Conservation (phyloP, 441 rosid species). For the Populus trichocarpa region DNA sequence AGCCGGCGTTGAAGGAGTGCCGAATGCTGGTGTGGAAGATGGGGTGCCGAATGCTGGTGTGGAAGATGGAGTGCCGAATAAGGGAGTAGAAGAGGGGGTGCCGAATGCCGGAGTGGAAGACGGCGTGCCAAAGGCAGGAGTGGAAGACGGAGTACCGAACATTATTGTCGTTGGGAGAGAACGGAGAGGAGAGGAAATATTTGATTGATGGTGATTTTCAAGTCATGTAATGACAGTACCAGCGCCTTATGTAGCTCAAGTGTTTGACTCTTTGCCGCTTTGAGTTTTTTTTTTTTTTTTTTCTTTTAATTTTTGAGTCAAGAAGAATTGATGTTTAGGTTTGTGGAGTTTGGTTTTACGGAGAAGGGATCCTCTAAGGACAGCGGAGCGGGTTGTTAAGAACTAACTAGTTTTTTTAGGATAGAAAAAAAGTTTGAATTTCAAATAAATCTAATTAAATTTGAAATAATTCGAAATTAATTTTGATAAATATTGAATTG, state of each 20-base stretch:
- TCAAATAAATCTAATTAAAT: too few relatives aligned
- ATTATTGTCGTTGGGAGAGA: slow-evolving; percentile 8
- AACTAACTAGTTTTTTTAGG: too few relatives aligned
- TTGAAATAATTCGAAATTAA: too few relatives aligned
- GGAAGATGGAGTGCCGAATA: slow-evolving; percentile 22
- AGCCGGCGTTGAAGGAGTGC: slow-evolving; percentile 57
- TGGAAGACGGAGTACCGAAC: slow-evolving; percentile 43
- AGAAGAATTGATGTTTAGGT: neutral
- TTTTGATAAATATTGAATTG: too few relatives aligned
- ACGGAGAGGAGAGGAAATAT: neutral
- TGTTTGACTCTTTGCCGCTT: slow-evolving; percentile 19
- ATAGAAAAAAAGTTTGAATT: too few relatives aligned
- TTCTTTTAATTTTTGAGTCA: too few relatives aligned
- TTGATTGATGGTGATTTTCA: neutral
- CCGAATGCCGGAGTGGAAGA: slow-evolving; percentile 41
- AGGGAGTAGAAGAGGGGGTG: slow-evolving; percentile 36
- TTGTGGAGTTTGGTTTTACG: neutral
- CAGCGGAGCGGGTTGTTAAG: neutral
- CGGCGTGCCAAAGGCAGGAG: slow-evolving; percentile 28
- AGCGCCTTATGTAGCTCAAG: neutral
- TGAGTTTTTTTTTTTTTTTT: too few relatives aligned
- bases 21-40: slow-evolving; percentile 35
- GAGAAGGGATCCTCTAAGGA: neutral
- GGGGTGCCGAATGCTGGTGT: slow-evolving; percentile 48
- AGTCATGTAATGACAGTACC: neutral